These are phyloP conservation scores for Metschnikowia picachoensis DNA, from an alignment of 805 yeast genomes.

Conservation along the genomic window DNA sequence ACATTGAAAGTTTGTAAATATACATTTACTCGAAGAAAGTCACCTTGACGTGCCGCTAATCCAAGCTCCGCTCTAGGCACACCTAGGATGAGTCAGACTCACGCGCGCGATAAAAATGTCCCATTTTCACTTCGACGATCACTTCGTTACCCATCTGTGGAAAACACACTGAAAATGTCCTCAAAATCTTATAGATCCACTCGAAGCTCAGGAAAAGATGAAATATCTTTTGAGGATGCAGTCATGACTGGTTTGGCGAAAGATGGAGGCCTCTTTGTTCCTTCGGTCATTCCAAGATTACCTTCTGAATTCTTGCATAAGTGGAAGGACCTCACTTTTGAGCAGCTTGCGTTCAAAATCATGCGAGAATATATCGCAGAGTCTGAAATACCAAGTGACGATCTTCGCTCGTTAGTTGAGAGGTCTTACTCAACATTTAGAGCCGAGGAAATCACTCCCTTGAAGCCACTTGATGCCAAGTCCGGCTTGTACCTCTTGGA, in stretches of 20 bases:
- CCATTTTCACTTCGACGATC: no score
- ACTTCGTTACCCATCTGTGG: no score
- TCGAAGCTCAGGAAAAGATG: slow-evolving; percentile 52
- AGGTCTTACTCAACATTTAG: slow-evolving; percentile 91
- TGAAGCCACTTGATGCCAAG: slow-evolving; percentile 55
- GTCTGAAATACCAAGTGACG: slow-evolving; percentile 70
- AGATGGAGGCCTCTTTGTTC: slow-evolving; percentile 95
- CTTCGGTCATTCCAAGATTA: slow-evolving; percentile 72
- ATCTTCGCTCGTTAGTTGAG: slow-evolving; percentile 56
- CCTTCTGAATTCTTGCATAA: slow-evolving; percentile 49
- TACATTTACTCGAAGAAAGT: no score
- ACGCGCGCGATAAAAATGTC: no score
- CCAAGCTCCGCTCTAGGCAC: no score
- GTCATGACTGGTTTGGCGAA: slow-evolving; percentile 89
- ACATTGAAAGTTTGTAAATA: no score
- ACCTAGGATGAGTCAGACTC: no score
- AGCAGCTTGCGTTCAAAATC: slow-evolving; percentile 83
- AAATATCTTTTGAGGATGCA: slow-evolving; percentile 71
- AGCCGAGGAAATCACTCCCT: slow-evolving; percentile 82
- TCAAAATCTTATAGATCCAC: slow-evolving; percentile 63
- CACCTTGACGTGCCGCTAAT: no score
- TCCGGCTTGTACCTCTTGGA: slow-evolving; percentile 74
- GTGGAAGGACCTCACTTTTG: slow-evolving; percentile 77
- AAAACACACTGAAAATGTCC: slow-evolving; percentile 1
- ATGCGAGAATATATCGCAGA: slow-evolving; percentile 72